phyloP scores from a whole-genome alignment of 2,329 filamentous ascomycete species.

The Grosmannia clavigera region DNA sequence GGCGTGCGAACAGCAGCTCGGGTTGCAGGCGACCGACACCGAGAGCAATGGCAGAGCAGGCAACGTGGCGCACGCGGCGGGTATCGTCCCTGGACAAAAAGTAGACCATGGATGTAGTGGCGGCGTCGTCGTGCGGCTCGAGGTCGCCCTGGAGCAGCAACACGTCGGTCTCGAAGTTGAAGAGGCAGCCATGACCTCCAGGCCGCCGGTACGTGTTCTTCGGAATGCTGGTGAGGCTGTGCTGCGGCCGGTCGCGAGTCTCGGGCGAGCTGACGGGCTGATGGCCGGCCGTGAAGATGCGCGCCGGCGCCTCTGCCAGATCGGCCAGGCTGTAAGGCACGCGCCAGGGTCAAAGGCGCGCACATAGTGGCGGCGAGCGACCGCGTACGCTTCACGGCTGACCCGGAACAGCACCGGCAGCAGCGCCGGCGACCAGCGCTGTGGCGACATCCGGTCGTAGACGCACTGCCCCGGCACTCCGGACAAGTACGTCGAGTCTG shows the following conservation, averaged over 20 bases:
- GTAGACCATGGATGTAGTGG: constrained; percentile 36
- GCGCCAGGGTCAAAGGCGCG: constrained; percentile 33
- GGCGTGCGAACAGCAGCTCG: constrained; percentile 32
- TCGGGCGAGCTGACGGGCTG: not conserved
- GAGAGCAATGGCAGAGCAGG: constrained; percentile 31
- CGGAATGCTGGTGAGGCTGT: not conserved
- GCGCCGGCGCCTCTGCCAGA: constrained; percentile 17
- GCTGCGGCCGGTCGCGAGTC: not conserved
- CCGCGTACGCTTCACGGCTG: constrained; percentile 27
- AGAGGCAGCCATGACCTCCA: constrained; percentile 20
- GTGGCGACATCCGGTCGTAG: constrained; percentile 14
- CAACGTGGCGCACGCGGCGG: constrained; percentile 29
- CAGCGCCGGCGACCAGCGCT: constrained; percentile 10
- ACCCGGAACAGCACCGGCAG: constrained; percentile 31
- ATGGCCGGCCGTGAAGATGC: not conserved
- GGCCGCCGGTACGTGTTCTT: not conserved
- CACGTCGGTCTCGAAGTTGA: constrained; percentile 35
- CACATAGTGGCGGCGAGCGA: constrained; percentile 32
- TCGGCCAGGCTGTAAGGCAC: constrained; percentile 19
- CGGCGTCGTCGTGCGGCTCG: constrained; percentile 32
- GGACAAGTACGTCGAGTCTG: constrained; percentile 1
- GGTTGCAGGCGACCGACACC: constrained; percentile 27
- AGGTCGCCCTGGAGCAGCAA: constrained; percentile 35
- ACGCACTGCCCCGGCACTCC: not conserved
- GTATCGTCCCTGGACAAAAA: constrained; percentile 32